Evolutionary conservation across 768 basidiomycete species (phyloP).

Genomic region (Agrocybe chaxingu): DNA sequence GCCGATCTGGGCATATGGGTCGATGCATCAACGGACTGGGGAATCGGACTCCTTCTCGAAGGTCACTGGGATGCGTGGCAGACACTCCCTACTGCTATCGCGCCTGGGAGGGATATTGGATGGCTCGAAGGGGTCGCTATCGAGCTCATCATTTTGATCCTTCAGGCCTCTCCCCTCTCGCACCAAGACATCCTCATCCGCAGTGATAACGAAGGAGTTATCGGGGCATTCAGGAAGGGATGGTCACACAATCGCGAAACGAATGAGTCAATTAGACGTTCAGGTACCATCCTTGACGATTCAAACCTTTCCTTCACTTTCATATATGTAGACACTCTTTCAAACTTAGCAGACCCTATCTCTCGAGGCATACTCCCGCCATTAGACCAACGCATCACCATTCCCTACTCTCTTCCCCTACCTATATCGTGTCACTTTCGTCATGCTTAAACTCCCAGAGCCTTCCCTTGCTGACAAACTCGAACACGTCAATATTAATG

Average conservation of each 20-base stretch:
- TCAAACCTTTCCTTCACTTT: constrained; percentile 1
- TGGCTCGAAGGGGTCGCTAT: constrained; percentile 22
- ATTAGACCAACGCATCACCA: neutral
- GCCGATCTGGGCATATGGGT: constrained; percentile 22
- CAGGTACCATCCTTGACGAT: neutral
- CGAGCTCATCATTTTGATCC: constrained; percentile 15
- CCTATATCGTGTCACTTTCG: constrained; percentile 1
- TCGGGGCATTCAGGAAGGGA: constrained; percentile 22
- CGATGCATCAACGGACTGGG: constrained; percentile 35
- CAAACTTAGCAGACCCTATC: constrained; percentile 10
- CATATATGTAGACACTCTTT: constrained; percentile 6
- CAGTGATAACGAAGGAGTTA: constrained; percentile 32
- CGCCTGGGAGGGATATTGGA: constrained; percentile 14
- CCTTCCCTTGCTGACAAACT: no score
- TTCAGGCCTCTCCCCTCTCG: constrained; percentile 7
- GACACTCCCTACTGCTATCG: constrained; percentile 11
- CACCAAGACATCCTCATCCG: constrained; percentile 23
- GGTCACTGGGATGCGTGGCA: constrained; percentile 25
- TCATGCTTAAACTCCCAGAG: constrained; percentile 1
- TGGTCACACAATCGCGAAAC: constrained; percentile 14
- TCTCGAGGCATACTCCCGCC: constrained; percentile 7
- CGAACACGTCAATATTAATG: no score
- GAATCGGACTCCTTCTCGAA: constrained; percentile 30
- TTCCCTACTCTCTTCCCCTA: neutral
- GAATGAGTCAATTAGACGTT: constrained; percentile 13